phyloP scores from a whole-genome alignment of 345 rosid species.

The Brassica carinata region DNA sequence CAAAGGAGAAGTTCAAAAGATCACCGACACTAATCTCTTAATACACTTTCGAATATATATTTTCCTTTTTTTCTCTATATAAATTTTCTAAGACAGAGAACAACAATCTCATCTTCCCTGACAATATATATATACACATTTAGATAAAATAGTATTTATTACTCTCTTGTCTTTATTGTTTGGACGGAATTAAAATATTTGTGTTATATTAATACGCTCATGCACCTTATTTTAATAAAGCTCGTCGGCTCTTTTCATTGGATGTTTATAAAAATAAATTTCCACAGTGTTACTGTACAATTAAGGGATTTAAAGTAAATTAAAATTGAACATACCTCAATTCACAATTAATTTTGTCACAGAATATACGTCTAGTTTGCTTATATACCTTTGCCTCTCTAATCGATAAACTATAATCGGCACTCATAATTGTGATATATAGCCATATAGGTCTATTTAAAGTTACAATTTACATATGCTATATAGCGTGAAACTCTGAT shows the following conservation, averaged over 20 bases:
- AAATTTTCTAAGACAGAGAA: constrained; percentile 40
- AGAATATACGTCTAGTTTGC: background rate
- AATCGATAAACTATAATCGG: background rate
- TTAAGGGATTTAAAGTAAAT: background rate
- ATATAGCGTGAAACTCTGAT: background rate
- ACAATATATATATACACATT: constrained; percentile 29
- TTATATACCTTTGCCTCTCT: background rate
- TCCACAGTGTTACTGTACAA: background rate
- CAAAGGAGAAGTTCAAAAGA: constrained; percentile 37
- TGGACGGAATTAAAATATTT: constrained; percentile 37
- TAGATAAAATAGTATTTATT: constrained; percentile 10
- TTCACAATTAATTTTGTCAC: background rate
- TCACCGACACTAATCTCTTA: constrained; percentile 42
- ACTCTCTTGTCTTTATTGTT: constrained; percentile 31
- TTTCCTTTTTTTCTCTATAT: constrained; percentile 1
- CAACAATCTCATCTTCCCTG: constrained; percentile 45
- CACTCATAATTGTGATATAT: background rate
- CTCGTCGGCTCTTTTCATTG: constrained; percentile 39
- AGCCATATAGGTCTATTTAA: background rate
- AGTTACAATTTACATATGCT: background rate
- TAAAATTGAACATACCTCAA: background rate
- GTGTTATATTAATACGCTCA: constrained; percentile 28
- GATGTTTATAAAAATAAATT: constrained; percentile 4
- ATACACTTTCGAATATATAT: constrained; percentile 17
- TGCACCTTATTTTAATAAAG: constrained; percentile 32